phyloP scores from a whole-genome alignment of 805 yeast genomes.

The Hanseniaspora jakobsenii region DNA sequence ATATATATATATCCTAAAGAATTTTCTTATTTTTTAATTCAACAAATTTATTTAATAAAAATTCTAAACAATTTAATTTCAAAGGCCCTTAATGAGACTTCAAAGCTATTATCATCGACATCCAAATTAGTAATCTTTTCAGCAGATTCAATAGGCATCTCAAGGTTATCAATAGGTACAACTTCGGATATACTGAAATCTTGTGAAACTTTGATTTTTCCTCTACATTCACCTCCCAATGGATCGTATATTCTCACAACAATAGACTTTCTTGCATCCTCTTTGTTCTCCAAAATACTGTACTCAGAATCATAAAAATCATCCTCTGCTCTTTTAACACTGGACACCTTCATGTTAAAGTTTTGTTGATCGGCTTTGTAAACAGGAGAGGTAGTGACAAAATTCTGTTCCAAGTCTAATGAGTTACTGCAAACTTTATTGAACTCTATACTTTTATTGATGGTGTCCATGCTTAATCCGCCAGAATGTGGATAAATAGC shows the following conservation, averaged over 20 bases:
- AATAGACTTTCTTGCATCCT: slow-evolving; percentile 34
- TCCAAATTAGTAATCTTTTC: slow-evolving; percentile 26
- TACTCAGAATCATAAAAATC: slow-evolving; percentile 39
- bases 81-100: slow-evolving; percentile 20
- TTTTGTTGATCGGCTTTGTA: slow-evolving; percentile 34
- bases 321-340: slow-evolving; percentile 79
- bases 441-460: slow-evolving; percentile 66
- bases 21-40: too few relatives aligned
- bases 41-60: slow-evolving; percentile 7
- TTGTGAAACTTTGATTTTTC: slow-evolving; percentile 33
- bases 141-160: slow-evolving; percentile 22
- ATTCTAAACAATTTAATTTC: slow-evolving; percentile 23
- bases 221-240: slow-evolving; percentile 64
- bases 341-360: slow-evolving; percentile 52
- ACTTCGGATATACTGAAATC: slow-evolving; percentile 37
- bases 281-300: slow-evolving; percentile 34
- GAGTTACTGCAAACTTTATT: slow-evolving; percentile 37
- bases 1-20: too few relatives aligned
- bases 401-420: slow-evolving; percentile 14
- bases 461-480: slow-evolving; percentile 47
- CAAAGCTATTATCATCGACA: slow-evolving; percentile 26
- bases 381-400: slow-evolving; percentile 24
- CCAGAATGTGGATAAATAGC: slow-evolving; percentile 79
- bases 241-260: slow-evolving; percentile 75
- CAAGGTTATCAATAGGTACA: slow-evolving; percentile 47